Evolutionary conservation across 768 basidiomycete genomes (phyloP), one percentile per base, ranked within the genome.

Genomic region (Lentinula sp.): DNA sequence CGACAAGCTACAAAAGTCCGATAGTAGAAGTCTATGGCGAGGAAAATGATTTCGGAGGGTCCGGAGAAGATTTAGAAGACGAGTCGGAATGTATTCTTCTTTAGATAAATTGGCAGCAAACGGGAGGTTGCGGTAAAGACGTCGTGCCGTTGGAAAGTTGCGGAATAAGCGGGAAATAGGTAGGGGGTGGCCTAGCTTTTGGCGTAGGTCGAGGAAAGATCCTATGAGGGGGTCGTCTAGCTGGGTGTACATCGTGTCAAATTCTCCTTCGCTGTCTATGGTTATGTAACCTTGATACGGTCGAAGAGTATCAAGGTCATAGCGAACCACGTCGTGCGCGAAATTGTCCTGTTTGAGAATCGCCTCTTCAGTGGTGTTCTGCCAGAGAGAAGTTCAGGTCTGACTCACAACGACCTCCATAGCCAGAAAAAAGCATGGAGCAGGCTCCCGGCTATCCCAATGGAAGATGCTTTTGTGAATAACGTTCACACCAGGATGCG

Each of bases 41-140:
- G 97, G 96, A 70, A 99, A 95, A 69, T 89, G 78, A 37, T 78
- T 80, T 59, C 94, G 85, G 9, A 99, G 82, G 5, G 88, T 85
- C 68, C 88, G 86, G 23, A 99, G 78, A 66, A 99, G 88, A 65
- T 84, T 85, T 23, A 97, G 79, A 46, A 95, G 82, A 56, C 94
- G 89, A 0, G 97, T 98, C 4, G 97, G 97, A 65, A 98, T 81
- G 73, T 88, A 99, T 72, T 98, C 96, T 1, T 92, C 89, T 9
- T 75, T 65, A 0, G 93, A 91, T 11, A 98, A 78, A 72, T 98
- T 98, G 8, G 95, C 86, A 1, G 93, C 87, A 70, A 99, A 92
- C 0, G 97, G 96, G 32, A 98, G 77, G 28, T 78, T 74, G 5
- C 80, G 68, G 71, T 88, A 90, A n/a, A 87, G 55, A 9, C 79